Evolutionary conservation across 1,284 basidiomycete species (phyloP).

Genomic region (Coniferiporia sulphurascens): DNA sequence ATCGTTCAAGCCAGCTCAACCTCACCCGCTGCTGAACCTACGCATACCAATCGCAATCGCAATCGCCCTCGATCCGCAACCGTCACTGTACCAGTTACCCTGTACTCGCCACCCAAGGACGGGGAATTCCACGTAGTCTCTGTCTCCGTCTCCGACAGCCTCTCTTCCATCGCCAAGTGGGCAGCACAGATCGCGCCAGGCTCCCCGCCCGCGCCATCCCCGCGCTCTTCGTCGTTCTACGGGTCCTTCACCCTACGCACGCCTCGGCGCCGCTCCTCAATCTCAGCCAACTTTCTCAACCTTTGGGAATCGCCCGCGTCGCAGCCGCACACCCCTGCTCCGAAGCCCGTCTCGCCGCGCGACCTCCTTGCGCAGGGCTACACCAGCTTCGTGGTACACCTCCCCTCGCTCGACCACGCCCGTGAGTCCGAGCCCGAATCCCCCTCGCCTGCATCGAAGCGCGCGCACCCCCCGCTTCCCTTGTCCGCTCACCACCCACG

Average conservation of each 20-base stretch:
- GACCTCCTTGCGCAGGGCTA: conserved; percentile 59
- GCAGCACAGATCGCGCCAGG: conserved; percentile 60
- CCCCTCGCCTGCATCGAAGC: conserved; percentile 17
- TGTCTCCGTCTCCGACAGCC: neutral
- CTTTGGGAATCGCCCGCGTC: too few relatives aligned
- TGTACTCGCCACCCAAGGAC: neutral
- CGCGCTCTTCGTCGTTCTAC: conserved; percentile 26
- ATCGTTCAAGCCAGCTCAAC: neutral
- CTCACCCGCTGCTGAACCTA: neutral
- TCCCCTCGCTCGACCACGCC: conserved; percentile 44
- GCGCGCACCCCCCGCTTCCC: conserved; percentile 31
- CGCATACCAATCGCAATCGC: neutral
- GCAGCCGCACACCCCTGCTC: conserved; percentile 16
- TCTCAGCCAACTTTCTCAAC: too few relatives aligned
- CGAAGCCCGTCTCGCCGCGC: conserved; percentile 31
- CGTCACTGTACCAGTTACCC: neutral
- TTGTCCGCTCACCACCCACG: neutral
- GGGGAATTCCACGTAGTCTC: neutral
- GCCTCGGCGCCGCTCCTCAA: conserved; percentile 26
- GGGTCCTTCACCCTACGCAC: conserved; percentile 25
- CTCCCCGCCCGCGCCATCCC: conserved; percentile 49
- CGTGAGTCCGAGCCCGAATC: conserved; percentile 12
- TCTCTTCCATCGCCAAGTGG: conserved; percentile 46
- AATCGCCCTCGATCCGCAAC: neutral
- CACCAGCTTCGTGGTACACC: conserved; percentile 56